These are phyloP conservation scores for Tetrahymena thermophila DNA, from an alignment of 73 alveolate species.

Conservation along the genomic window DNA sequence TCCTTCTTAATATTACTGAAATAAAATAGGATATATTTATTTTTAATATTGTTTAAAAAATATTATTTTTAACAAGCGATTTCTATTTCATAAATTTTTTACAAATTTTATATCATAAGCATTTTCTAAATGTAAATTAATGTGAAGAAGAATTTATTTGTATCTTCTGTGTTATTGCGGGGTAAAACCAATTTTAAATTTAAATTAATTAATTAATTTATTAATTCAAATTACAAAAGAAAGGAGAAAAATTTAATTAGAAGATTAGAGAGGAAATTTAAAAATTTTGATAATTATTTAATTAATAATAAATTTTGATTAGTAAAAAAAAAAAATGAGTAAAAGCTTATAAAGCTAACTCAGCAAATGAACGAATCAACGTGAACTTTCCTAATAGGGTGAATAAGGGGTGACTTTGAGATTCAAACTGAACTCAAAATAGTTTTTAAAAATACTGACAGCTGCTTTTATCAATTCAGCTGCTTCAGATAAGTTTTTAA, in stretches of 20 bases:
- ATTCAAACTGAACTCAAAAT: not conserved
- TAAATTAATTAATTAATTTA: too few relatives aligned
- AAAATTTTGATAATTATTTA: not conserved
- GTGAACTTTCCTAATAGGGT: conserved; percentile 1
- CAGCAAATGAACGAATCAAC: not conserved
- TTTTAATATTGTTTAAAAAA: too few relatives aligned
- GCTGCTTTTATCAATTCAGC: not conserved
- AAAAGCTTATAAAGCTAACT: not conserved
- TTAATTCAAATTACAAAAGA: not conserved
- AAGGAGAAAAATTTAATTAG: not conserved
- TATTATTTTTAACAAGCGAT: too few relatives aligned
- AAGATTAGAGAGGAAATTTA: not conserved
- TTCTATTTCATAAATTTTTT: too few relatives aligned
- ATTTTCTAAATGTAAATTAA: too few relatives aligned
- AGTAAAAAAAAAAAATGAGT: not conserved
- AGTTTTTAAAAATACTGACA: not conserved
- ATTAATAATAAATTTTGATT: too few relatives aligned
- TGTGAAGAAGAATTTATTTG: too few relatives aligned
- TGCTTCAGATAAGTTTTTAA: not conserved
- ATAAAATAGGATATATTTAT: too few relatives aligned
- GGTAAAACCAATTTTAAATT: not conserved
- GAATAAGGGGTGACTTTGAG: not conserved
- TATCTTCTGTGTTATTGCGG: not conserved
- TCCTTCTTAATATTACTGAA: too few relatives aligned
- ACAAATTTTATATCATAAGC: too few relatives aligned